A percentile compares a stretch with the other conserved stretches of the same genome.
Evolutionary conservation across 2,329 filamentous ascomycete species (phyloP).

Genomic region (Tolypocladium inflatum): DNA sequence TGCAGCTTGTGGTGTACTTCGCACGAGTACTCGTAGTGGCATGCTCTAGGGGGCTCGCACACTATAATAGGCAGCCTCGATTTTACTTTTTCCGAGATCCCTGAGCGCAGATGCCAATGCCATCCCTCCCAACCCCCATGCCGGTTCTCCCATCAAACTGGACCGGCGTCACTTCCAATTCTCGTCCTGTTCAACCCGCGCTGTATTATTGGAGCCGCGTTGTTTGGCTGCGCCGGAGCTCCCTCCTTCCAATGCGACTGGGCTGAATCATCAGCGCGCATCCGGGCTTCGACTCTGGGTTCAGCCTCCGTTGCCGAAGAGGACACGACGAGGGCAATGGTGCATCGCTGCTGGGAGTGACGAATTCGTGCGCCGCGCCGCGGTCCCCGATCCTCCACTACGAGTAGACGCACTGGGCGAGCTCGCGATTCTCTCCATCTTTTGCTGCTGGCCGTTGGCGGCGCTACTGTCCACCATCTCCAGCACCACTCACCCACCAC

Average conservation of each 20-base stretch:
- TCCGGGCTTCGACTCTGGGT: background rate
- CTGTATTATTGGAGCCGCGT: background rate
- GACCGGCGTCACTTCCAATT: background rate
- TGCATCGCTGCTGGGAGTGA: background rate
- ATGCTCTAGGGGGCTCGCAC: background rate
- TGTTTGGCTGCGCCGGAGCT: background rate
- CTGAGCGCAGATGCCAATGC: background rate
- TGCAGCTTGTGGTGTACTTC: background rate
- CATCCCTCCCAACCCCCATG: background rate
- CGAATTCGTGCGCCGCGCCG: background rate
- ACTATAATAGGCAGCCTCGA: background rate
- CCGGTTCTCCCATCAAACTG: background rate
- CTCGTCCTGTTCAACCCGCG: background rate
- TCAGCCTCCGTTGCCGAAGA: background rate
- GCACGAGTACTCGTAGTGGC: too few species aligned
- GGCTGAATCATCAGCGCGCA: background rate
- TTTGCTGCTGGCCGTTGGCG: background rate
- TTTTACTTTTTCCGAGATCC: background rate
- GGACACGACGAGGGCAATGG: background rate
- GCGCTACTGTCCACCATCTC: background rate
- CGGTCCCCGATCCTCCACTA: background rate
- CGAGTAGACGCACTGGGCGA: background rate
- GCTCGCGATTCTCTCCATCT: background rate
- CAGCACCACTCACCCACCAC: conserved; percentile 1
- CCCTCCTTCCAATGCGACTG: background rate